These are phyloP conservation scores for Talaromyces sp. DNA, from an alignment of 2,329 filamentous ascomycete genomes.

Conservation along the genomic window DNA sequence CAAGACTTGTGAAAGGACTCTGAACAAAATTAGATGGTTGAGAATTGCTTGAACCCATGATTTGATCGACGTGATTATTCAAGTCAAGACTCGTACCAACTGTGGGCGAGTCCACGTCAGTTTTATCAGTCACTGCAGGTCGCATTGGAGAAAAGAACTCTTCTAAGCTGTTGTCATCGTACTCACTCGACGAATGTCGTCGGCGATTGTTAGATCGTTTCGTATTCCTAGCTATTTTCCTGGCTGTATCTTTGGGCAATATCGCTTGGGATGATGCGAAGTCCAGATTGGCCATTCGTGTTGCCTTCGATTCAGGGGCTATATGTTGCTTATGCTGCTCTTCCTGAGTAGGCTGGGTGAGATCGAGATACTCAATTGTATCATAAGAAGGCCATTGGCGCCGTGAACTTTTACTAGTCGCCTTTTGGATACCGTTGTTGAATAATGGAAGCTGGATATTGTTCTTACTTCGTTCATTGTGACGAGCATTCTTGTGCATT, in stretches of 20 bases:
- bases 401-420: constrained; percentile 20
- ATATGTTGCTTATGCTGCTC: neutral
- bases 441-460: constrained; percentile 29
- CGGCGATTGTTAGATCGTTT: constrained; percentile 2
- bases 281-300: constrained; percentile 11
- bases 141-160: constrained; percentile 34
- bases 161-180: constrained; percentile 31
- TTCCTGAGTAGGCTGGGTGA: constrained; percentile 3
- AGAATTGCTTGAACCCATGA: neutral
- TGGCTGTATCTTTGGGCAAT: neutral
- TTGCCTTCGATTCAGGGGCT: neutral
- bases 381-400: neutral
- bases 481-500: constrained; percentile 25
- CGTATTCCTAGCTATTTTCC: neutral
- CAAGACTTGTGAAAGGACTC: neutral
- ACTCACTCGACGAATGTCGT: constrained; percentile 32
- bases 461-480: constrained; percentile 29
- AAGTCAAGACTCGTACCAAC: neutral
- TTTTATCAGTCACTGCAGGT: constrained; percentile 23
- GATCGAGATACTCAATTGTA: constrained; percentile 14
- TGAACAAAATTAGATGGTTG: neutral
- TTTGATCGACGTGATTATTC: neutral
- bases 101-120: neutral
- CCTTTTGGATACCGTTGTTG: constrained; percentile 27
- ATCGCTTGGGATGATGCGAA: constrained; percentile 7